Evolutionary conservation across 192 early-diverging fungal species (phyloP).

Genomic region (Spizellomyces punctatus): DNA sequence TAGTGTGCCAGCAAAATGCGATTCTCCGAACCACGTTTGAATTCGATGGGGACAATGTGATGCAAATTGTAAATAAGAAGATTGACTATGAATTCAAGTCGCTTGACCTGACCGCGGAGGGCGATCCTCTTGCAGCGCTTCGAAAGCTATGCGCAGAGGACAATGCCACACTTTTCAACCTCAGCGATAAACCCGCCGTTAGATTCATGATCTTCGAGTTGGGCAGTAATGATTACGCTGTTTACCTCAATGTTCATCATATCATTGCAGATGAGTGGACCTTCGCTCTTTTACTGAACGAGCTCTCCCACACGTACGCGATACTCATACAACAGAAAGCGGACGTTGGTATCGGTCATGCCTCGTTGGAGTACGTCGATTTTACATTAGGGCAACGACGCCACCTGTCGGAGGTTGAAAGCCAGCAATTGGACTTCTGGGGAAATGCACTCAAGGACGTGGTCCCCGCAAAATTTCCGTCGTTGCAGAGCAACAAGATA

Average conservation of each 20-base stretch:
- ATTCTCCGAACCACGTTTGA: constrained; percentile 21
- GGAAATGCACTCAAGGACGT: neutral
- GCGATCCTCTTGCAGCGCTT: neutral
- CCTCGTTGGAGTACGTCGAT: constrained; percentile 7
- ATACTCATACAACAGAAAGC: no score
- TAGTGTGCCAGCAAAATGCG: neutral
- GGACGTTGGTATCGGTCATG: neutral
- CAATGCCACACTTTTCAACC: neutral
- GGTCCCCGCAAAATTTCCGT: neutral
- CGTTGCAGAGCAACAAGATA: neutral
- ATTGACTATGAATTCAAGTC: neutral
- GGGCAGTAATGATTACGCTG: neutral
- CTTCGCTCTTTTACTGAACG: neutral
- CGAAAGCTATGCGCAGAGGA: neutral
- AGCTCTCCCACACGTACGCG: constrained; percentile 1
- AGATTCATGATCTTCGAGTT: constrained; percentile 10
- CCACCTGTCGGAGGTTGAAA: neutral
- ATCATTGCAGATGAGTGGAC: constrained; percentile 12
- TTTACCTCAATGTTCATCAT: constrained; percentile 17
- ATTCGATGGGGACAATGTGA: constrained; percentile 1
- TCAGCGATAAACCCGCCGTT: neutral
- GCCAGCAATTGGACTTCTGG: constrained; percentile 10
- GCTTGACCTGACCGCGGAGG: neutral
- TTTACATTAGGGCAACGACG: constrained; percentile 2
- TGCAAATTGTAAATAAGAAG: constrained; percentile 4